Conservation (phyloP, 2,329 filamentous ascomycete genomes). For the Fusarium clavum region DNA sequence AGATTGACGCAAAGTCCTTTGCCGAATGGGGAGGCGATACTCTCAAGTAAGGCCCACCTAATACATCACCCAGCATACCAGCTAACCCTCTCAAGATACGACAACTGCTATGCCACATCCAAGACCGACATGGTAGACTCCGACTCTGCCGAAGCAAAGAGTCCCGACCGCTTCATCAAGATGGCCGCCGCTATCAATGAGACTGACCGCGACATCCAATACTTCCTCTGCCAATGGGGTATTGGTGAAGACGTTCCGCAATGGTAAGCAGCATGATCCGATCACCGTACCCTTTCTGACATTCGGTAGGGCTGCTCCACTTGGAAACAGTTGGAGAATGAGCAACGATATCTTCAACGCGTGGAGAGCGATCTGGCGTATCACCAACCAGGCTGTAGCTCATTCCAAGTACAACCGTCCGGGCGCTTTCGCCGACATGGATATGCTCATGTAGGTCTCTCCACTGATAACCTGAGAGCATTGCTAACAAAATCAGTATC, state of each 20-base stretch:
- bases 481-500: slow-evolving; percentile 50
- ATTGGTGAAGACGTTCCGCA: slow-evolving; percentile 59
- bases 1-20: slow-evolving; percentile 56
- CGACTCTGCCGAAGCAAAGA: slow-evolving; percentile 53
- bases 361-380: slow-evolving; percentile 64
- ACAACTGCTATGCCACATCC: slow-evolving; percentile 61
- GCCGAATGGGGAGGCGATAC: slow-evolving; percentile 60
- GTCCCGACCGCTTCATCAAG: slow-evolving; percentile 56
- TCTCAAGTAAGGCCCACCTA: slow-evolving; percentile 65
- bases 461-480: too few relatives aligned
- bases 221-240: slow-evolving; percentile 66
- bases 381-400: slow-evolving; percentile 63
- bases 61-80: rapidly evolving
- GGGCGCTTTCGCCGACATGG: slow-evolving; percentile 63
- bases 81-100: slow-evolving; percentile 51
- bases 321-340: slow-evolving; percentile 63
- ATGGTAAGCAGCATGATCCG: slow-evolving; percentile 48
- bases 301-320: slow-evolving; percentile 51
- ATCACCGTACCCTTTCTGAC: not conserved
- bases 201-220: slow-evolving; percentile 57
- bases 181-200: slow-evolving; percentile 58
- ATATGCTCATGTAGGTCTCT: slow-evolving; percentile 67
- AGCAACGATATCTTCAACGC: slow-evolving; percentile 65
- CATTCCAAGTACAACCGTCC: slow-evolving; percentile 57
- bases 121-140: slow-evolving; percentile 57